Evolutionary conservation across 495 filamentous ascomycete species (phyloP).

Genomic region (Xylaria bambusicola): DNA sequence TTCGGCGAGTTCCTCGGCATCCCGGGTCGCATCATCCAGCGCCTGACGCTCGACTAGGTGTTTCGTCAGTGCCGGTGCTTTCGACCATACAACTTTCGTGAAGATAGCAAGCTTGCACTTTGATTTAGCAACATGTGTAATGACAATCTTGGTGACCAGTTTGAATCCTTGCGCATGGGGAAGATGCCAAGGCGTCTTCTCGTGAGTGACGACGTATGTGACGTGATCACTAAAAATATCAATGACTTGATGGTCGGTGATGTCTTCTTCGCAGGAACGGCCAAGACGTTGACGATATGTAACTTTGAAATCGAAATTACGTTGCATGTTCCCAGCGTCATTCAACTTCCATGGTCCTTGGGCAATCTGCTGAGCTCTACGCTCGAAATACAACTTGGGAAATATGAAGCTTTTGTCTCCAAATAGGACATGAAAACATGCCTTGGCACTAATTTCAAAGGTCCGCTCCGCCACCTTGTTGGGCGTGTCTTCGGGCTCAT

Average conservation of each 20-base stretch:
- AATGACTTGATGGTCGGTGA: conserved; percentile 84
- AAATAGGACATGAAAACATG: conserved; percentile 92
- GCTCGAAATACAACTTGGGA: conserved; percentile 85
- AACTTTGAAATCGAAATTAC: conserved; percentile 81
- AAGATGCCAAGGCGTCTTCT: conserved; percentile 87
- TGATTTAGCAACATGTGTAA: conserved; percentile 88
- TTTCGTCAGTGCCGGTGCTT: conserved; percentile 63
- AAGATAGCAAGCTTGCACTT: conserved; percentile 90
- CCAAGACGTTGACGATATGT: conserved; percentile 66
- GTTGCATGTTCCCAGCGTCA: conserved; percentile 66
- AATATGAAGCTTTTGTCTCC: conserved; percentile 94
- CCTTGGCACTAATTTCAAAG: conserved; percentile 87
- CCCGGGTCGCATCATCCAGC: conserved; percentile 73
- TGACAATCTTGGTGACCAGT: conserved; percentile 86
- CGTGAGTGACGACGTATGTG: conserved; percentile 90
- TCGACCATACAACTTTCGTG: conserved; percentile 82
- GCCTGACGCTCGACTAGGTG: conserved; percentile 80
- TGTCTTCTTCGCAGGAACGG: conserved; percentile 56
- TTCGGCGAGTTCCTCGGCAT: conserved; percentile 83
- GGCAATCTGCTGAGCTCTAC: conserved; percentile 74
- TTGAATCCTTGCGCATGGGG: conserved; percentile 78
- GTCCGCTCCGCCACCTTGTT: conserved; percentile 67
- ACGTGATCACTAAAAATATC: conserved; percentile 93
- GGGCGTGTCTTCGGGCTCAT: conserved; percentile 79
- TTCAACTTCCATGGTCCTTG: conserved; percentile 81